Percentiles rank a stretch among this genome's conserved stretches.
Evolutionary conservation across 257 asterid genomes (phyloP).

Genomic region (Solanum chmielewskii): DNA sequence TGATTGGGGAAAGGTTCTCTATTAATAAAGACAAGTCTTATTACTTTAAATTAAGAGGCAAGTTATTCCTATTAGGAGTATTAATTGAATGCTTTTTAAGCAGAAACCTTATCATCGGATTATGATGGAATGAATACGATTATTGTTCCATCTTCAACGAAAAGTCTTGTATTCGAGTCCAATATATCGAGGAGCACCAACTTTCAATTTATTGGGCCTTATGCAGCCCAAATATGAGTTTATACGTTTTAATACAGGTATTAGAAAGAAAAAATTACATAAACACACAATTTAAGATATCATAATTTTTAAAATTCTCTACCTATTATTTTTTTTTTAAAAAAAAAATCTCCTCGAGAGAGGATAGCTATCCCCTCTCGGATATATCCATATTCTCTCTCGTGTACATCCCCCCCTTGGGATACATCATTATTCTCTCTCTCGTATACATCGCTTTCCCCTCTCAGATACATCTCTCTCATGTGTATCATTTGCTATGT

Average conservation of each 20-base stretch:
- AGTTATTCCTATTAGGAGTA: slow-evolving; percentile 1
- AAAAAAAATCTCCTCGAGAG: too few species aligned
- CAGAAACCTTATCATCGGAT: background rate
- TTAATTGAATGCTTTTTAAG: background rate
- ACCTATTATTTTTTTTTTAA: too few species aligned
- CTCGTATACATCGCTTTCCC: too few species aligned
- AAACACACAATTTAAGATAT: background rate
- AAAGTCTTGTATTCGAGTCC: background rate
- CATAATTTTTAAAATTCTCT: too few species aligned
- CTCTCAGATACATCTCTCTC: too few species aligned
- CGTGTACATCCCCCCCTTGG: too few species aligned
- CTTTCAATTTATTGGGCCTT: background rate
- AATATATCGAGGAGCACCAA: background rate
- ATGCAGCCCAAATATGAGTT: background rate
- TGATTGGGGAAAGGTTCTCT: background rate
- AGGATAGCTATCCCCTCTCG: too few species aligned
- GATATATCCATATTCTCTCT: too few species aligned
- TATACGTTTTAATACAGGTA: background rate
- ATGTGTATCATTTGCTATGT: too few species aligned
- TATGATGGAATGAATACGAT: background rate
- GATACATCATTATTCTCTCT: too few species aligned
- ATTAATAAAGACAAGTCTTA: background rate
- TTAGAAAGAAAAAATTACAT: background rate
- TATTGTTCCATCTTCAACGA: background rate
- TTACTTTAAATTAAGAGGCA: slow-evolving; percentile 5